These are phyloP conservation scores for Hypoxylon sp. DNA, from an alignment of 2,329 filamentous ascomycete species.

Conservation along the genomic window DNA sequence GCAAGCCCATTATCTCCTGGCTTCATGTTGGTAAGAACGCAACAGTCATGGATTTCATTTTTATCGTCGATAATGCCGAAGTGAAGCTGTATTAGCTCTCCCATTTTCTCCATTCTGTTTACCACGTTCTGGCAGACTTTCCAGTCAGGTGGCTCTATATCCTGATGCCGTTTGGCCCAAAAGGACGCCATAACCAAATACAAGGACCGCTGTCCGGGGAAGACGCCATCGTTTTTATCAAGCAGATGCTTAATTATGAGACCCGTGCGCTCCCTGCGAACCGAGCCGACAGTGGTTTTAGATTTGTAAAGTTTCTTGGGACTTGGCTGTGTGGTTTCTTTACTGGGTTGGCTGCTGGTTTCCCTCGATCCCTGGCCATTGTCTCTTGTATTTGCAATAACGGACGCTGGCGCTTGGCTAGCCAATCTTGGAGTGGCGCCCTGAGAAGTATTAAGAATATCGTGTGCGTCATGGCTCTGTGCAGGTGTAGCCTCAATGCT, in stretches of 20 bases:
- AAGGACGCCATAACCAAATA: constrained; percentile 57
- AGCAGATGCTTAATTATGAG: constrained; percentile 55
- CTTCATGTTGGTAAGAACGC: constrained; percentile 36
- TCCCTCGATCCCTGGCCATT: neutral
- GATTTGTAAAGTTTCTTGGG: constrained; percentile 33
- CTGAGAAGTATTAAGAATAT: too few relatives aligned
- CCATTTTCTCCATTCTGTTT: constrained; percentile 43
- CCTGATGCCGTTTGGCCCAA: constrained; percentile 54
- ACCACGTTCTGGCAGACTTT: constrained; percentile 40
- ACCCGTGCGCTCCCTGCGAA: constrained; percentile 47
- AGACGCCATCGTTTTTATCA: constrained; percentile 54
- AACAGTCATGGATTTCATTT: constrained; percentile 40
- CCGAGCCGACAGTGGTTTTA: constrained; percentile 43
- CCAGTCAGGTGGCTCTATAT: constrained; percentile 50
- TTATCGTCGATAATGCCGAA: constrained; percentile 43
- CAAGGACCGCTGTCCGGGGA: constrained; percentile 60
- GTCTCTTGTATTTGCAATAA: neutral
- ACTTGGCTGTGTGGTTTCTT: neutral
- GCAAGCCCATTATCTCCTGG: constrained; percentile 6
- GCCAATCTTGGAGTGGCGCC: neutral
- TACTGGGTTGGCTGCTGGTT: neutral
- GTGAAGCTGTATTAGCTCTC: constrained; percentile 37
- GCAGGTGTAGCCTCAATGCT: too few relatives aligned
- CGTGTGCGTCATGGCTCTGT: too few relatives aligned
- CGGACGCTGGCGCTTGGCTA: neutral